Evolutionary conservation across 257 asterid genomes (phyloP).

Genomic region (Solanum infundibuliforme): DNA sequence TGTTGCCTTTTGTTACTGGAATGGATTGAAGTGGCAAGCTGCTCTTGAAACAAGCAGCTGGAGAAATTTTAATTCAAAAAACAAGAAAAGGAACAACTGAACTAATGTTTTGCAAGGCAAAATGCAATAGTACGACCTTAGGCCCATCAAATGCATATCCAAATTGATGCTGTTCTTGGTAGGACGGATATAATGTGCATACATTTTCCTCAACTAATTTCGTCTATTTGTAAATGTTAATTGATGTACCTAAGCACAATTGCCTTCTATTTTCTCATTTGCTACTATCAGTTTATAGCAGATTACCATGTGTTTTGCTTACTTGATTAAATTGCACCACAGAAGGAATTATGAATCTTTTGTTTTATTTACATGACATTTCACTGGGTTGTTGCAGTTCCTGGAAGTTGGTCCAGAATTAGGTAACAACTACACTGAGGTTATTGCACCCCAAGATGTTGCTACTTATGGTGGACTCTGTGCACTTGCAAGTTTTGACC

Average conservation of each 20-base stretch:
- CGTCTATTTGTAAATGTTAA: background rate
- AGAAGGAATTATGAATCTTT: background rate
- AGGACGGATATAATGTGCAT: background rate
- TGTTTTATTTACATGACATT: background rate
- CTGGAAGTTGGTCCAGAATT: slow-evolving; percentile 80
- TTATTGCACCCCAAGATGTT: slow-evolving; percentile 91
- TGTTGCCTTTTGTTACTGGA: background rate
- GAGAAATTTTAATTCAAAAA: background rate
- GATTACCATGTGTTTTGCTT: background rate
- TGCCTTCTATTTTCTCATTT: background rate
- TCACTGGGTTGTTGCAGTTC: slow-evolving; percentile 43
- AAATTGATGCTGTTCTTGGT: background rate
- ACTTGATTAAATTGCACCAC: background rate
- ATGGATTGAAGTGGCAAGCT: background rate
- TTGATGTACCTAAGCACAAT: too few species aligned
- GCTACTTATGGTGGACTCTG: slow-evolving; percentile 98
- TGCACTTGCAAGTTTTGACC: slow-evolving; percentile 96
- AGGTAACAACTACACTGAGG: slow-evolving; percentile 69
- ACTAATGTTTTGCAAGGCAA: background rate
- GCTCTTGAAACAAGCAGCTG: background rate
- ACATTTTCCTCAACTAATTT: background rate
- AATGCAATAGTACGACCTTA: background rate
- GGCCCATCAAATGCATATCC: background rate
- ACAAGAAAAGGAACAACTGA: background rate
- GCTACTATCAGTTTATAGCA: background rate